Base-by-base conservation (phyloP, 2,329 filamentous ascomycete genomes). In the Ceratocystis cacaofunesta region DNA sequence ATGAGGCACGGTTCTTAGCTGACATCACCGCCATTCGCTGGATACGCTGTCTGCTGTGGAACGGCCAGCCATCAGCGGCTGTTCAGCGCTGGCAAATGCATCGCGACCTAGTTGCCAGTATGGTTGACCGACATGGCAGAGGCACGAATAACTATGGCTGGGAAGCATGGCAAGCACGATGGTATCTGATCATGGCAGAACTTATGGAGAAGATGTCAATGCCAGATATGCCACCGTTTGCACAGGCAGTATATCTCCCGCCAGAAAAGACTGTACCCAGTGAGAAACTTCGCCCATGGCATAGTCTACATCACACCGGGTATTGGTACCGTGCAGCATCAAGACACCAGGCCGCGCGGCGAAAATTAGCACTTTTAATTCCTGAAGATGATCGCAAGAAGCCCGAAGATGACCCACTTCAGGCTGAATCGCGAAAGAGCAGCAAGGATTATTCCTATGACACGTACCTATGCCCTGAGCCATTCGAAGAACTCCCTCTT, bases 81-180 rank as follows among this genome's bases (percentile, higher is more conserved):
- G 88, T 89, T 5, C 84, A 89, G 65, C 83, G 86, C 65, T 97
- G 92, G 92, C 80, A 86, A 66, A 79, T 78, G 46, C 95, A 97
- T 74, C 84, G 86, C 68, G 82, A 85, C 65, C 84, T 87, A 65
- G 85, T 92, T 69, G 81, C 80, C 65, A 87, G 90, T 70, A 83
- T 96, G 63, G 79, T 96, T 17, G 90, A 96, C 71, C 82, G 89
- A 19, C 85, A 88, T 69, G 92, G 91, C 3, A 89, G 89, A 70
- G 92, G 92, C 0, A 91, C 89, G 2, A 84, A 85, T 41, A 95
- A 90, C 69, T 97, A 97, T 73, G 90, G 90, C 5, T 97, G 92
- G 89, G 84, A 90, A 71, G 92, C 92, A 1, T 99, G 92, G 92
- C 88, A 96, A 75, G 85, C 89, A 50, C 82, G 89, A 65, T 87